phyloP scores from a whole-genome alignment of 139 green algal genomes.

The Chlorella sp. region DNA sequence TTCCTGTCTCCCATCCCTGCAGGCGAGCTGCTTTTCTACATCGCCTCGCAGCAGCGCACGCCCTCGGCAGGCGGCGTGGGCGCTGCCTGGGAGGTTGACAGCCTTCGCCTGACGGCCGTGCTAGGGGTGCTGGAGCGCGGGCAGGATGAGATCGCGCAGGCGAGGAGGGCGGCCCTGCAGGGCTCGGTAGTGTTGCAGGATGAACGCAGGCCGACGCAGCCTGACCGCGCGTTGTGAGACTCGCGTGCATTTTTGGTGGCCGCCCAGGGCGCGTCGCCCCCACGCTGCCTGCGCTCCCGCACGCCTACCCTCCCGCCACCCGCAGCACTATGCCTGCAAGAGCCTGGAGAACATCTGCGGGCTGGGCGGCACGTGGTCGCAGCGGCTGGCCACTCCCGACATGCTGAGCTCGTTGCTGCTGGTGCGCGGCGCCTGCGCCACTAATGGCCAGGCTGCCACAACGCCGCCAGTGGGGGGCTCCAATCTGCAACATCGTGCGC shows the following conservation, averaged over 20 bases:
- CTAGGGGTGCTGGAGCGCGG: conserved; percentile 65
- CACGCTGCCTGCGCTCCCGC: too few species aligned
- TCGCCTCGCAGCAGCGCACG: conserved; percentile 85
- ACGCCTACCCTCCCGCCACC: too few species aligned
- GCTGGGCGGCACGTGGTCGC: conserved; percentile 76
- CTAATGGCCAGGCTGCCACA: neutral
- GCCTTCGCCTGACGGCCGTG: neutral
- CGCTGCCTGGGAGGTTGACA: neutral
- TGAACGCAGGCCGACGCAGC: too few species aligned
- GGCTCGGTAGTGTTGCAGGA: too few species aligned
- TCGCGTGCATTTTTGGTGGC: too few species aligned
- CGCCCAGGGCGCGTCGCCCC: too few species aligned
- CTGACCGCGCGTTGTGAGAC: too few species aligned
- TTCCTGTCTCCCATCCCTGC: too few species aligned
- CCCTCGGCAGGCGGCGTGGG: conserved; percentile 32
- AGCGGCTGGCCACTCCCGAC: conserved; percentile 59
- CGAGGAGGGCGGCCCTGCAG: too few species aligned
- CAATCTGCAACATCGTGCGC: too few species aligned
- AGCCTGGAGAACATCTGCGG: conserved; percentile 93
- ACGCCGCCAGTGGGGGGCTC: neutral
- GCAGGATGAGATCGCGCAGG: conserved; percentile 24
- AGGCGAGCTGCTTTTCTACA: conserved; percentile 97
- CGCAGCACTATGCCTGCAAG: conserved; percentile 92
- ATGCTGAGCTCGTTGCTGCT: conserved; percentile 18
- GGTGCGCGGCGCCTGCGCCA: neutral